Conservation (phyloP, 2,329 filamentous ascomycete genomes). For the Aspergillus novoparasiticus region DNA sequence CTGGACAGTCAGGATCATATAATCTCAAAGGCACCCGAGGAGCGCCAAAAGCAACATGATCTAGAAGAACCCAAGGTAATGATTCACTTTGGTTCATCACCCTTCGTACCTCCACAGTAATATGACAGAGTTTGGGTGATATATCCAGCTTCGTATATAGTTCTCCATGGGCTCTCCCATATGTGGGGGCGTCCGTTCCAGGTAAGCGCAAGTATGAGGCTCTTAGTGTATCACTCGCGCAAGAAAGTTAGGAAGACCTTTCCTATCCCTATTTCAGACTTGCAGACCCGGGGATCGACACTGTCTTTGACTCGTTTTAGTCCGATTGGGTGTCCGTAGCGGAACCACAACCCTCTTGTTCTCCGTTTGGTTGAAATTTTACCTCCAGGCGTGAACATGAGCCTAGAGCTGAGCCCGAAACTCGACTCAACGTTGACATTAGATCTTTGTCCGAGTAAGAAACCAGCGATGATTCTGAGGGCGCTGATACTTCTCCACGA, state of each 20-base stretch:
- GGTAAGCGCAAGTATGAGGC: no score
- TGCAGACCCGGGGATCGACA: no score
- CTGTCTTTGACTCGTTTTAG: no score
- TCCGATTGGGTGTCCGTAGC: no score
- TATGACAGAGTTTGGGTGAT: neutral
- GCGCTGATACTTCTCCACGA: neutral
- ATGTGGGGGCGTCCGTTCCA: no score
- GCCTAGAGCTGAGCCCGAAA: neutral
- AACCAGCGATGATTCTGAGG: no score
- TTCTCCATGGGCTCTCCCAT: no score
- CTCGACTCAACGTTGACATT: neutral
- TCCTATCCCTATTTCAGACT: no score
- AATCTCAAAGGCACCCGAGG: neutral
- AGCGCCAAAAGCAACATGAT: neutral
- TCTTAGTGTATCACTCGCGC: no score
- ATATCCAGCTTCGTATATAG: neutral
- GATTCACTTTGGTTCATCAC: neutral
- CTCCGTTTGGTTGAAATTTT: neutral
- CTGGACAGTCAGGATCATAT: neutral
- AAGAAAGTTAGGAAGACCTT: no score
- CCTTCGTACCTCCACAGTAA: neutral
- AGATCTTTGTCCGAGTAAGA: no score
- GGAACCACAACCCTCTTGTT: no score
- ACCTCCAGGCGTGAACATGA: neutral
- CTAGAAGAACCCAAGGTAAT: neutral